Percentiles rank a stretch among this genome's conserved stretches.
These are phyloP conservation scores for Aspergillus biplanus DNA, from an alignment of 495 filamentous ascomycete genomes.

Conservation along the genomic window DNA sequence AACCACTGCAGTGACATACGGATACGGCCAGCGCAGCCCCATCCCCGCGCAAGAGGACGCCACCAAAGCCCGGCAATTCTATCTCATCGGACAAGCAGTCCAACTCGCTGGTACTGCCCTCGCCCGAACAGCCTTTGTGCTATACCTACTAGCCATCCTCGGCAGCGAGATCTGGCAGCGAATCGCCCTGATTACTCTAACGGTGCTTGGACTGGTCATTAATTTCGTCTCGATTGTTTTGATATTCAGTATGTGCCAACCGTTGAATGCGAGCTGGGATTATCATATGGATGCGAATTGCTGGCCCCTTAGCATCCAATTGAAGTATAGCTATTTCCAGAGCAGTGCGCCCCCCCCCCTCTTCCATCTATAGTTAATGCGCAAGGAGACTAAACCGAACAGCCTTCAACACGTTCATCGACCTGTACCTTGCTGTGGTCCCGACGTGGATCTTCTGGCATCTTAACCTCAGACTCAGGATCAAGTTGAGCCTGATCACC, in stretches of 20 bases:
- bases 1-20: not conserved
- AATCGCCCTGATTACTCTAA: conserved; percentile 40
- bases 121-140: conserved; percentile 42
- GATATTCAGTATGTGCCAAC: conserved; percentile 43
- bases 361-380: not conserved
- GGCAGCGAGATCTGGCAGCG: conserved; percentile 31
- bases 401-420: conserved; percentile 50
- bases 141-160: conserved; percentile 44
- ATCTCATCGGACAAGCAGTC: conserved; percentile 10
- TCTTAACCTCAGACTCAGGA: conserved; percentile 43
- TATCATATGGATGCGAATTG: conserved; percentile 36
- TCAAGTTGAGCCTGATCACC: conserved; percentile 50
- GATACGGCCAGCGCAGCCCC: not conserved
- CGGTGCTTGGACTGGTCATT: conserved; percentile 28
- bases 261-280: conserved; percentile 44
- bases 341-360: conserved; percentile 33
- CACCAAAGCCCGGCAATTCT: conserved; percentile 5
- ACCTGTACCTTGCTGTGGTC: conserved; percentile 54
- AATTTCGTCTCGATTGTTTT: conserved; percentile 39
- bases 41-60: not conserved
- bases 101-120: conserved; percentile 22
- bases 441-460: conserved; percentile 49
- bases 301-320: conserved; percentile 36
- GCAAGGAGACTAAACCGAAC: not conserved
- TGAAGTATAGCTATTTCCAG: conserved; percentile 45